A percentile compares a stretch with the other conserved stretches of the same genome.
Conservation (phyloP, 192 early-diverging fungal species). For the Rhizophlyctis rosea region DNA sequence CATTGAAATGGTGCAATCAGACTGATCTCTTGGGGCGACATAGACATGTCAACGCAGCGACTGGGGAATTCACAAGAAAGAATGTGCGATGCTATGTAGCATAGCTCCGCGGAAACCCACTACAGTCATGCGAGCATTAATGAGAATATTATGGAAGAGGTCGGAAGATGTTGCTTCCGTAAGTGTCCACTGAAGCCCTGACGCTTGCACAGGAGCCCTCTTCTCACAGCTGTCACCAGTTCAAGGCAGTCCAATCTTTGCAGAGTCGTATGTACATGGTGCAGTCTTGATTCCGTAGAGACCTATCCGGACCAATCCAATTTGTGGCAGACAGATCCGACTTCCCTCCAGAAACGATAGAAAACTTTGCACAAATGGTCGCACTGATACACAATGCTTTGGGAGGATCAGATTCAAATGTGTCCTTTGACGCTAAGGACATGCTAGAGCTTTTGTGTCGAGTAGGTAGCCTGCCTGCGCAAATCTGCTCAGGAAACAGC, state of each 20-base stretch:
- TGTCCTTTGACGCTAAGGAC: constrained; percentile 15
- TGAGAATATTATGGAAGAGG: constrained; percentile 24
- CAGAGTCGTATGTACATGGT: not conserved
- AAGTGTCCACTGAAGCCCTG: not conserved
- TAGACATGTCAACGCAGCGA: constrained; percentile 21
- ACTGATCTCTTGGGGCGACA: not conserved
- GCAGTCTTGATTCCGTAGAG: not conserved
- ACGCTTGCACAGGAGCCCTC: not conserved
- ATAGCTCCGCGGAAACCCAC: constrained; percentile 23
- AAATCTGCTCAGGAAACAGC: not conserved
- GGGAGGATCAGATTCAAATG: constrained; percentile 12
- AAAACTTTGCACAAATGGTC: constrained; percentile 45
- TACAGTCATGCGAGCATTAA: constrained; percentile 29
- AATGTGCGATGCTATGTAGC: constrained; percentile 14
- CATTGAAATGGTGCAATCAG: constrained; percentile 27
- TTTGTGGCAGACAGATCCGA: constrained; percentile 18
- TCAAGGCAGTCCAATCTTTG: not conserved
- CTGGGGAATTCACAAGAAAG: constrained; percentile 14
- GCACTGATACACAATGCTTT: constrained; percentile 29
- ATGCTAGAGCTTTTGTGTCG: constrained; percentile 39
- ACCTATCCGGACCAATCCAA: not conserved
- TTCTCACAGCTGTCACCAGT: not conserved
- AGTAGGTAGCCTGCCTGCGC: constrained; percentile 15
- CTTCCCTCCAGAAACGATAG: constrained; percentile 21
- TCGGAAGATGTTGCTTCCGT: not conserved